phyloP scores from a whole-genome alignment of 1,284 basidiomycete species.

The Leccinum angustisporum region DNA sequence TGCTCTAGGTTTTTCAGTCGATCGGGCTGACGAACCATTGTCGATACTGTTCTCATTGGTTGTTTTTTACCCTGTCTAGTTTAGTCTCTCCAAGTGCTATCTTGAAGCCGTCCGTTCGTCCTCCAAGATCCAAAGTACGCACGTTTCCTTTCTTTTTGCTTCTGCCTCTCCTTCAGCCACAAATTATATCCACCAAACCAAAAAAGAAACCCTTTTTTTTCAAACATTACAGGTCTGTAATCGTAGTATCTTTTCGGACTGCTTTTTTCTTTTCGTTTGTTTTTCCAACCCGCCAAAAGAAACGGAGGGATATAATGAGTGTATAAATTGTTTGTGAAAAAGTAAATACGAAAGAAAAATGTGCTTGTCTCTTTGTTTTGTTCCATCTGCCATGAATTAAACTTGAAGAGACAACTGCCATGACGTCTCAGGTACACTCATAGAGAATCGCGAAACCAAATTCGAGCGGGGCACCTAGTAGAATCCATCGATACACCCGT shows the following conservation, averaged over 20 bases:
- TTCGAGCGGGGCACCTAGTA: too few relatives aligned
- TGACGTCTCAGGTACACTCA: too few relatives aligned
- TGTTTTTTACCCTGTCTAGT: conserved; percentile 10
- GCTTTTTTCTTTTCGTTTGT: not conserved
- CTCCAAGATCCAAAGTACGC: not conserved
- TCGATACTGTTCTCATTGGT: conserved; percentile 23
- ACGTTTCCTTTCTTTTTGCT: not conserved
- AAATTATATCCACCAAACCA: not conserved
- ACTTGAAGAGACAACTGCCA: too few relatives aligned
- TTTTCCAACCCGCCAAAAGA: not conserved
- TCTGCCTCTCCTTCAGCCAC: not conserved
- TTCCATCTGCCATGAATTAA: too few relatives aligned
- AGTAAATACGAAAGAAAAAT: not conserved
- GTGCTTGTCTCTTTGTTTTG: not conserved
- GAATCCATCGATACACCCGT: conserved; percentile 21
- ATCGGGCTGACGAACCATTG: conserved; percentile 17
- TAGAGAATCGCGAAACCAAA: too few relatives aligned
- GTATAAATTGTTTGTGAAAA: not conserved
- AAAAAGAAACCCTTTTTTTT: not conserved
- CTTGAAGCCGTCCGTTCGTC: not conserved
- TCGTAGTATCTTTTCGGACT: not conserved
- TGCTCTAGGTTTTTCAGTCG: conserved; percentile 24
- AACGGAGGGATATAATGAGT: not conserved
- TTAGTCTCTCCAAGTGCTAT: not conserved
- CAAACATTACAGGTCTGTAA: not conserved